These are phyloP conservation scores for Spinellus fusiger DNA, from an alignment of 192 early-diverging fungal genomes.

Conservation along the genomic window DNA sequence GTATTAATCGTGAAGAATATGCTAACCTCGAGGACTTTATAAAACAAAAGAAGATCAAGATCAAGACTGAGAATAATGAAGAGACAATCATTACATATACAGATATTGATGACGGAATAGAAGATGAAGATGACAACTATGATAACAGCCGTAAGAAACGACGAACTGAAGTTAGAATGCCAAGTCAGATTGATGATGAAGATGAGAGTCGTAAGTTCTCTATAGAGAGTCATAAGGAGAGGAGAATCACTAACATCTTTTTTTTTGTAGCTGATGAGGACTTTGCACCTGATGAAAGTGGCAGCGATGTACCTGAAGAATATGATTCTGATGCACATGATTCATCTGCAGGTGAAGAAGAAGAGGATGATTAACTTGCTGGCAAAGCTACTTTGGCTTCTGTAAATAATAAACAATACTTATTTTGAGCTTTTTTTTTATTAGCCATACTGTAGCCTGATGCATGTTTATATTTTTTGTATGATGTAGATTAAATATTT, in stretches of 20 bases:
- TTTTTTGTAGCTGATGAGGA: slow-evolving; percentile 74
- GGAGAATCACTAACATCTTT: slow-evolving; percentile 1
- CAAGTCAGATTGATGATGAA: slow-evolving; percentile 59
- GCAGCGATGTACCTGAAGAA: slow-evolving; percentile 74
- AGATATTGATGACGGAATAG: slow-evolving; percentile 40
- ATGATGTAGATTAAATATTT: too few relatives aligned
- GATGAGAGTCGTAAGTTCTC: slow-evolving; percentile 55
- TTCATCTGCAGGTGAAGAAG: slow-evolving; percentile 21
- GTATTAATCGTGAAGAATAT: slow-evolving; percentile 88
- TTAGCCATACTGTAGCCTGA: too few relatives aligned
- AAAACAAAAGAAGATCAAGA: slow-evolving; percentile 75
- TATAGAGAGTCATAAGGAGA: background rate
- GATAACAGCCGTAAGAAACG: slow-evolving; percentile 29
- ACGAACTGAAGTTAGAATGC: slow-evolving; percentile 12
- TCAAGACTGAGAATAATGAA: slow-evolving; percentile 67
- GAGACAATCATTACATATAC: slow-evolving; percentile 30
- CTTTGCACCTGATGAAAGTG: slow-evolving; percentile 68
- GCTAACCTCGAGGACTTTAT: slow-evolving; percentile 75
- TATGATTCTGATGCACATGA: slow-evolving; percentile 65
- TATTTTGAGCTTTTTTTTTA: background rate
- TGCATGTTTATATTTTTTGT: too few relatives aligned
- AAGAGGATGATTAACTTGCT: slow-evolving; percentile 14
- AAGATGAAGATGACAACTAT: slow-evolving; percentile 46
- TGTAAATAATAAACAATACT: background rate
- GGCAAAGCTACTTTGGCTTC: background rate